Conservation (phyloP, 208 protist species). For the Wallacemonas sp. region DNA sequence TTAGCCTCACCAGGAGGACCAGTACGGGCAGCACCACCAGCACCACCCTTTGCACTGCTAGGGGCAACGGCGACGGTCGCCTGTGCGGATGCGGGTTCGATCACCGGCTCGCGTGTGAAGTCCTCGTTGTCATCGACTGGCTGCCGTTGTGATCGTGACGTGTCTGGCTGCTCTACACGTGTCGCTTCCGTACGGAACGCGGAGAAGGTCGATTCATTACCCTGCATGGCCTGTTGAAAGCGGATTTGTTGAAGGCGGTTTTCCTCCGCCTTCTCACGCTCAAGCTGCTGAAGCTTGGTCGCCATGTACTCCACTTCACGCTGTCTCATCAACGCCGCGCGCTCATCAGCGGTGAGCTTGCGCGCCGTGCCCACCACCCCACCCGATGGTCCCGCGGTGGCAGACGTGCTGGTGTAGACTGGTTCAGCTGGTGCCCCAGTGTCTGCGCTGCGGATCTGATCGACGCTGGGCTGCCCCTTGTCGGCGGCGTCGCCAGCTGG, state of each 20-base stretch:
- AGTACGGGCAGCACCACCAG: too few species aligned
- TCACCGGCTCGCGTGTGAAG: not conserved
- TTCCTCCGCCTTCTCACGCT: constrained; percentile 12
- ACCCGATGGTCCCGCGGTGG: not conserved
- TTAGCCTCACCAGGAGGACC: too few species aligned
- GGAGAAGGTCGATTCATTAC: not conserved
- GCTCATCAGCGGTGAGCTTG: not conserved
- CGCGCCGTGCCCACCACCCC: not conserved
- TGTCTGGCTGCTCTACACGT: not conserved
- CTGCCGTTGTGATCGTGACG: too few species aligned
- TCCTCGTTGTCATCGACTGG: not conserved
- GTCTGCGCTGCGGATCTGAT: constrained; percentile 5
- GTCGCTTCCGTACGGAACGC: not conserved
- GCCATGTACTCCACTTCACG: constrained; percentile 10
- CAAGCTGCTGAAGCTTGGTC: constrained; percentile 15
- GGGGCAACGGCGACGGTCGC: too few species aligned
- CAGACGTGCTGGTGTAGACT: constrained; percentile 18
- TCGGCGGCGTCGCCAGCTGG: not conserved
- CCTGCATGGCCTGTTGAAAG: constrained; percentile 12
- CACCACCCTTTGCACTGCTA: too few species aligned
- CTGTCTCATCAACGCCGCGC: not conserved
- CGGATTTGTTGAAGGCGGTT: not conserved
- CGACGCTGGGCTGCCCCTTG: not conserved
- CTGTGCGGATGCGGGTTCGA: too few species aligned
- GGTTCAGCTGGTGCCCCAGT: constrained; percentile 15